Evolutionary conservation across 306 rosid genomes (phyloP), one percentile per base, ranked within the genome.

Genomic region (Lotus japonicus): DNA sequence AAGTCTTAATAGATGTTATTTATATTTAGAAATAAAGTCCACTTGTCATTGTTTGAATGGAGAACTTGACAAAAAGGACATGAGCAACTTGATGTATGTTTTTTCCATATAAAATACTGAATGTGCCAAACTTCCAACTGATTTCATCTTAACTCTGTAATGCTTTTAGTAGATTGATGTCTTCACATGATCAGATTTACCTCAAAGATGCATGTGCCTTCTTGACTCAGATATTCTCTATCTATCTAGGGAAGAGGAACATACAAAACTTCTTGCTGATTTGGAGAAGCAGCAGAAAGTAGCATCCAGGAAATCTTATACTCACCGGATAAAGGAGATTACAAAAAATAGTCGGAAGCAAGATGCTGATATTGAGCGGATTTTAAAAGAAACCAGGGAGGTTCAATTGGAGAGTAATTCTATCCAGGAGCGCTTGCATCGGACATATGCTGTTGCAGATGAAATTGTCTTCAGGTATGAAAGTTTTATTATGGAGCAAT

Each of bases 341-440:
- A 82, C 96, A 2, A 94, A 94, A 66, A 94, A 88, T 68, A 85
- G 90, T 46, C 66, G 85, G 76, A 94, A 94, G 70, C 98, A 90
- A 81, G 96, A 90, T 51, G 82, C 87, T 43, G 99, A 87, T 77
- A 81, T 94, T 26, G 90, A 87, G 61, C 80, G 79, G 62, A 94
- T 94, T 64, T 76, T 94, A 61, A 86, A 84, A 75, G 90, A 90
- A 72, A 94, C 96, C 11, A 79, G 99, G 83, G 95, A 82, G 83
- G 85, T 94, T 79, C 99, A 90, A 58, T 64, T 94, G 53, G 96
- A 90, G 79, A 90, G 92, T 80, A 94, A 90, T 49, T 86, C 84
- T 16, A 90, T 90, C 66, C 97, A 77, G 59, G 99, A 94, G 64
- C 82, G 97, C 69, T 92, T 94, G 65, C 90, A 90, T 59, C 82